phyloP scores from a whole-genome alignment of 306 rosid genomes.

The Malus asiatica region DNA sequence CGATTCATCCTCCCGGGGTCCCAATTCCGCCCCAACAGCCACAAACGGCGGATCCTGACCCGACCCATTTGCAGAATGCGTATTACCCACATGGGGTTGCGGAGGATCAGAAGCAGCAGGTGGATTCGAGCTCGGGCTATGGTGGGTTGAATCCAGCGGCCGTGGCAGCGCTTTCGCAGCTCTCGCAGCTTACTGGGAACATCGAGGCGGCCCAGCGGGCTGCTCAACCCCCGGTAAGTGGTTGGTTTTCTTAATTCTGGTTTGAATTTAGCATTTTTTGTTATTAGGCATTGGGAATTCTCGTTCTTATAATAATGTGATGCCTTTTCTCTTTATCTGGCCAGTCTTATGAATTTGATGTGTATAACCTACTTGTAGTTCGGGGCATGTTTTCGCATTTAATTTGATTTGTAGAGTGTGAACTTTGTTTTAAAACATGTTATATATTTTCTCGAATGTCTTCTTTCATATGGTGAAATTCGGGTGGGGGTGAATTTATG shows the following conservation, averaged over 20 bases:
- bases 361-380: neutral
- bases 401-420: neutral
- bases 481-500: neutral
- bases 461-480: neutral
- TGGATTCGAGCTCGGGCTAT: neutral
- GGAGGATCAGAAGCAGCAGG: constrained; percentile 4
- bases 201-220: constrained; percentile 19
- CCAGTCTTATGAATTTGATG: neutral
- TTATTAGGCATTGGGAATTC: neutral
- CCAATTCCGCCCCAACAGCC: constrained; percentile 8
- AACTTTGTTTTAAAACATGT: neutral
- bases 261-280: neutral
- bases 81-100: constrained; percentile 15
- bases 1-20: constrained; percentile 41
- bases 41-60: neutral
- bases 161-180: constrained; percentile 13
- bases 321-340: neutral
- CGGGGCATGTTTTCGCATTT: neutral
- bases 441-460: neutral
- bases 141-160: constrained; percentile 16
- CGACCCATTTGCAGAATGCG: constrained; percentile 15
- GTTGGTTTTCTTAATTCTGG: neutral
- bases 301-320: neutral
- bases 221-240: constrained; percentile 16
- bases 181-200: constrained; percentile 9